phyloP scores from a whole-genome alignment of 2,329 filamentous ascomycete species.

The Fusarium keratoplasticum region DNA sequence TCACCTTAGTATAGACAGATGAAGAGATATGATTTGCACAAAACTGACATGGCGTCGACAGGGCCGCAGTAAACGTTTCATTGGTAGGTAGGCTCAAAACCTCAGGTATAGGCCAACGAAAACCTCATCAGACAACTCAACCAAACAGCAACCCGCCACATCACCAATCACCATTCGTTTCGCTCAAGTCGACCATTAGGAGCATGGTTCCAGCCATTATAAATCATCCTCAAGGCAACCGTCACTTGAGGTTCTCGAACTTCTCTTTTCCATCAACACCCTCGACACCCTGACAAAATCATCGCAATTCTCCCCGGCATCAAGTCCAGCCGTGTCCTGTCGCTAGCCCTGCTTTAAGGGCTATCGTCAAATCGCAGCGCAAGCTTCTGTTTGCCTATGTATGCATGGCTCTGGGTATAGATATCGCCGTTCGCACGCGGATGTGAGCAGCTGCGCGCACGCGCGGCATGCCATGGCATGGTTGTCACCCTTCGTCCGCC shows the following conservation, averaged over 20 bases:
- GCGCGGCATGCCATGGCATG: not conserved
- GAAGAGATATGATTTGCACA: not conserved
- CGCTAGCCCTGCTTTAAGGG: slow-evolving; percentile 31
- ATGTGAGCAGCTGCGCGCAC: slow-evolving; percentile 5
- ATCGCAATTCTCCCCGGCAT: slow-evolving; percentile 9
- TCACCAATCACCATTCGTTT: slow-evolving; percentile 10
- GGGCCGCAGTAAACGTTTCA: not conserved
- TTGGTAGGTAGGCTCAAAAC: not conserved
- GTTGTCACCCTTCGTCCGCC: slow-evolving; percentile 29
- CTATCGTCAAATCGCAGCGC: slow-evolving; percentile 5
- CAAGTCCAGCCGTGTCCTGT: not conserved
- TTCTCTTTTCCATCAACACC: slow-evolving; percentile 22
- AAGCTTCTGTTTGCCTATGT: slow-evolving; percentile 17
- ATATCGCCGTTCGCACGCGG: slow-evolving; percentile 13
- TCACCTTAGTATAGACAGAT: not conserved
- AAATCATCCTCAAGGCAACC: slow-evolving; percentile 3
- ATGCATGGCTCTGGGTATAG: slow-evolving; percentile 25
- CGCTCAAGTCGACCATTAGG: not conserved
- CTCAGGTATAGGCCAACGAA: slow-evolving; percentile 15
- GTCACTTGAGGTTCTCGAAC: not conserved
- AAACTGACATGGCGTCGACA: not conserved
- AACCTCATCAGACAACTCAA: slow-evolving; percentile 4
- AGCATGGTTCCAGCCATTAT: not conserved
- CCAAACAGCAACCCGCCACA: not conserved
- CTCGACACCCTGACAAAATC: slow-evolving; percentile 15